Evolutionary conservation across 208 protist species (phyloP).

Genomic region (Acanthamoeba sp.): DNA sequence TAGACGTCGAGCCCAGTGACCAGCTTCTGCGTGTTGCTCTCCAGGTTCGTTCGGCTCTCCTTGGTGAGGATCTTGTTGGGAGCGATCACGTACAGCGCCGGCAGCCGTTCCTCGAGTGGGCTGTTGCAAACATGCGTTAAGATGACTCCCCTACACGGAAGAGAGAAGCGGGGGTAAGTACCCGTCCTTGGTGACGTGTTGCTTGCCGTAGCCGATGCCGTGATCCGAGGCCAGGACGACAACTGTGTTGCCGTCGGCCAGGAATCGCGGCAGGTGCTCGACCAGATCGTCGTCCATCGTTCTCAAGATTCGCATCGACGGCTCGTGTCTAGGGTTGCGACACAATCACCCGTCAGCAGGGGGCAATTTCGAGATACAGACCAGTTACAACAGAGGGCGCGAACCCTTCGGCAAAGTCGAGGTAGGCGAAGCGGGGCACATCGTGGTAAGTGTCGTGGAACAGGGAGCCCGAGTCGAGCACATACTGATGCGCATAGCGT

Average conservation of each 20-base stretch:
- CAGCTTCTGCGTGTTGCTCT: not conserved
- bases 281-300: conserved; percentile 45
- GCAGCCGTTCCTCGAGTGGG: conserved; percentile 35
- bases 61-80: not conserved
- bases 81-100: conserved; percentile 16
- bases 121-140: not conserved
- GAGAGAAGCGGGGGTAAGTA: not conserved
- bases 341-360: no score
- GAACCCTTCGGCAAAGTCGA: conserved; percentile 41
- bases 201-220: conserved; percentile 44
- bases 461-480: conserved; percentile 6
- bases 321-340: not conserved
- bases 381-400: no score
- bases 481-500: not conserved
- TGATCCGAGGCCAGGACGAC: conserved; percentile 28
- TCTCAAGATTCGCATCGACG: conserved; percentile 15
- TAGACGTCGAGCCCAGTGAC: not conserved
- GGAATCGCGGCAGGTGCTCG: not conserved
- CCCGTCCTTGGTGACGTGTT: not conserved
- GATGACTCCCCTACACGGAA: not conserved
- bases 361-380: no score
- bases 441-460: not conserved
- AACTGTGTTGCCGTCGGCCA: conserved; percentile 7
- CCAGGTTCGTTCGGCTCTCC: not conserved
- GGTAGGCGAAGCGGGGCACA: conserved; percentile 26